phyloP scores from a whole-genome alignment of 2,329 filamentous ascomycete species.

The Penicillium olsonii region DNA sequence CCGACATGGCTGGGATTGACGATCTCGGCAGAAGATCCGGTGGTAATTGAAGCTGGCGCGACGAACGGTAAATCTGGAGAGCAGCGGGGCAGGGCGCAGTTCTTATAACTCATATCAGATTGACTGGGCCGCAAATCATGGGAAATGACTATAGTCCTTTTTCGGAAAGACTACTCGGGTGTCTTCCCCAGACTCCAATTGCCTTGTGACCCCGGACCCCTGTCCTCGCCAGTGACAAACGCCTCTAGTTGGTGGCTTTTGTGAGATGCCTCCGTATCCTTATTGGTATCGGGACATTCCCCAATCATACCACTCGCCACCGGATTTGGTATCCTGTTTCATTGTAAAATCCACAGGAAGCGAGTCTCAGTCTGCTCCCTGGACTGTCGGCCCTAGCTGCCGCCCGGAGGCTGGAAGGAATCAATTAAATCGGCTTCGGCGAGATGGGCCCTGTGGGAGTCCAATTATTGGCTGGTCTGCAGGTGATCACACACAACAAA shows the following conservation, averaged over 20 bases:
- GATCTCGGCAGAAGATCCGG: constrained; percentile 1
- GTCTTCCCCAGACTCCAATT: constrained; percentile 18
- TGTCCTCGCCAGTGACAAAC: constrained; percentile 10
- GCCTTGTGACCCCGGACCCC: constrained; percentile 20
- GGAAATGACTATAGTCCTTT: constrained; percentile 3
- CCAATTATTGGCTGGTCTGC: neutral
- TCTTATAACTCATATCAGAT: constrained; percentile 20
- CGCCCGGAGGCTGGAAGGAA: constrained; percentile 3
- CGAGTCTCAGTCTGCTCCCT: constrained; percentile 12
- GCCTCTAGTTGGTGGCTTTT: constrained; percentile 19
- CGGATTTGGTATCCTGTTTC: neutral
- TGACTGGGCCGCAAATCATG: neutral
- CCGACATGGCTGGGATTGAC: constrained; percentile 18
- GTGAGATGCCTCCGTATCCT: constrained; percentile 21
- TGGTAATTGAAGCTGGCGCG: constrained; percentile 5
- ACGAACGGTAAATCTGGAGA: constrained; percentile 6
- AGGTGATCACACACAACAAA: neutral
- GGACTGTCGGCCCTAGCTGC: constrained; percentile 20
- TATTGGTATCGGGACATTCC: constrained; percentile 22
- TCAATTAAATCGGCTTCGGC: neutral
- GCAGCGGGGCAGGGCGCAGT: constrained; percentile 13
- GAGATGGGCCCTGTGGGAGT: constrained; percentile 4
- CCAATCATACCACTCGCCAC: constrained; percentile 17
- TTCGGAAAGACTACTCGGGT: constrained; percentile 10
- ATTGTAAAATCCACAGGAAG: constrained; percentile 1